Base-by-base conservation (phyloP, 768 basidiomycete genomes). In the Boletus subparvulus region DNA sequence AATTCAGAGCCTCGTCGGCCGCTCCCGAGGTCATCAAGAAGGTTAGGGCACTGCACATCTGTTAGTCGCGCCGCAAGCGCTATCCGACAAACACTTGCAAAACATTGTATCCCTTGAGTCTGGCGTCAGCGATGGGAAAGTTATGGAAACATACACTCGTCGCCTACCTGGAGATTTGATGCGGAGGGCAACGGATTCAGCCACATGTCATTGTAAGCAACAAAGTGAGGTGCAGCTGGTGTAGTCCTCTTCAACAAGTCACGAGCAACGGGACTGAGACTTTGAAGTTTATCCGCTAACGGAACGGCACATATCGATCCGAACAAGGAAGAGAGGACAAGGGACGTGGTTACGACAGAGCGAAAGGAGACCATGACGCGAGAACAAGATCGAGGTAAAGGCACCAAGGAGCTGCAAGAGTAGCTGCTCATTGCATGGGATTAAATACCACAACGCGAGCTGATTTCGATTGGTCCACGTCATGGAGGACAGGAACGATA, bases 191-290 rank as follows among this genome's bases (percentile, higher is more conserved):
- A 65, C 1, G 80, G 79, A 50, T 69, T 73, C 13, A 80, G 74
- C 53, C 67, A 83, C 19, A 55, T 52, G 50, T 79, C 78, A 43
- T 74, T 72, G 63, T 79, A 79, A 14, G 71, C 65, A 26, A 78
- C 41, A 42, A 75, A 86, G 59, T 79, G 75, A 26, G 86, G 85
- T 1, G 83, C 73, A 21, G 77, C 75, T 0, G 78, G 76, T 1
- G 59, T 65, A 3, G 67, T 28, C 32, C 54, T 58, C 60, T 57
- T 65, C 9, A 69, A 39, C 8, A 70, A 14, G 35, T 60, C 55
- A 43, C 62, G 69, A 26, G 70, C 65, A 19, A 21, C 1, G 2
- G 60, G 60, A 48, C 58, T 72, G 47, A 70, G 61, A 19, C 28
- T 30, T n/a, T 33, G n/a, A 26, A 72, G 59, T 16, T 59, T 72